phyloP scores from a whole-genome alignment of 306 rosid species.

The Casuarina glauca region DNA sequence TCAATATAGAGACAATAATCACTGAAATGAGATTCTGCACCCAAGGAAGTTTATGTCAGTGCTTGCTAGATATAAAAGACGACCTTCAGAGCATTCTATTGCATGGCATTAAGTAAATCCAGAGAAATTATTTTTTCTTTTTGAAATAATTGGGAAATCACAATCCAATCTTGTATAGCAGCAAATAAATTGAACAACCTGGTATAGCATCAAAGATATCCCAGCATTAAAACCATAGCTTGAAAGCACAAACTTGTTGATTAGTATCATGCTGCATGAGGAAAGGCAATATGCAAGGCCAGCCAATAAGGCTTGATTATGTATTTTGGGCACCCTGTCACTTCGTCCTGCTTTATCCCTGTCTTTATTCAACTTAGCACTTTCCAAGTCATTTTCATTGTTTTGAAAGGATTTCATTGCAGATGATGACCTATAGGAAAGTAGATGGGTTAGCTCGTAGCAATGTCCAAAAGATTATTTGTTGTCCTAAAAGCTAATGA shows the following conservation, averaged over 20 bases:
- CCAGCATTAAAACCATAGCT: constrained; percentile 90
- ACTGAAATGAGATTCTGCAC: constrained; percentile 93
- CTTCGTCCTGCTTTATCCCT: constrained; percentile 43
- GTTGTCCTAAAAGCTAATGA: background rate
- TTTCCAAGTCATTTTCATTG: constrained; percentile 67
- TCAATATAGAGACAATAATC: constrained; percentile 62
- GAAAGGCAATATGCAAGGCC: constrained; percentile 91
- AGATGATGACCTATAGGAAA: constrained; percentile 29
- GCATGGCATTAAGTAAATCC: background rate
- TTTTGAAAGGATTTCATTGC: constrained; percentile 62
- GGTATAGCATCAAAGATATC: constrained; percentile 88
- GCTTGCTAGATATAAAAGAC: constrained; percentile 22
- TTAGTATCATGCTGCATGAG: constrained; percentile 90
- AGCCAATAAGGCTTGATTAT: constrained; percentile 83
- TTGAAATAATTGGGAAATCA: background rate
- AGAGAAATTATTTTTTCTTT: background rate
- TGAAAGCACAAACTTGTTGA: constrained; percentile 92
- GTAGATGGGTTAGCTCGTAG: background rate
- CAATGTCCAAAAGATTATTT: background rate
- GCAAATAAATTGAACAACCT: constrained; percentile 48
- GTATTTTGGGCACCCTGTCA: constrained; percentile 47
- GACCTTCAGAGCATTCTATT: constrained; percentile 9
- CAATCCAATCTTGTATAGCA: background rate
- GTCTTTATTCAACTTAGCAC: constrained; percentile 58
- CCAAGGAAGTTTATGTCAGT: constrained; percentile 18